Evolutionary conservation across 2,329 filamentous ascomycete species (phyloP), one percentile per base, ranked within the genome.

Genomic region (Ophidiomyces ophidiicola): DNA sequence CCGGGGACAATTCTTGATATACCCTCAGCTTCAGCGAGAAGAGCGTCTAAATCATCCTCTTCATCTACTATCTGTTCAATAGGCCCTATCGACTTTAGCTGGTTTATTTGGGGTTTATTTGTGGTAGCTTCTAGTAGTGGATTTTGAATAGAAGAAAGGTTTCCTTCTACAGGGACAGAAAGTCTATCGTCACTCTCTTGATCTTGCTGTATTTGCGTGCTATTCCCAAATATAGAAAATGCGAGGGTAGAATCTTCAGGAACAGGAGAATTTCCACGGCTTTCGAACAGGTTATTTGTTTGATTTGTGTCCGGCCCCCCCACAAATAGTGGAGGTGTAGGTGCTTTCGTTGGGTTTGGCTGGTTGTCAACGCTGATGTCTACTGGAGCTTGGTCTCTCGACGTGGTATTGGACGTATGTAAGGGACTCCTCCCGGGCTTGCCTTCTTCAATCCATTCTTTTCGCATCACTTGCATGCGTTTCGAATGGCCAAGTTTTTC

Each of bases 401-500:
- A 28, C n/a, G n/a, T 25, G 6, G 1, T 8, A 10, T 25, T 18
- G 2, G 12, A 5, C 7, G 32, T 15, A 17, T 32, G n/a, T 24
- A 8, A 20, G 6, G 8, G n/a, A 6, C n/a, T 26, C 18, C 30
- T 25, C 8, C 21, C 21, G 15, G 30, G 55, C 44, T 63, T 68
- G 40, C 64, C 68, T 56, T 92, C 82, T 41, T 88, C 74, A 48
- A 96, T 88, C 82, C 85, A 93, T 46, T 82, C 77, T 56, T 74
- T 75, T 44, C 88, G 72, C 62, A 80, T 80, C 21, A 75, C 71
- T 47, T 82, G 74, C 56, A 96, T 71, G 10, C 71, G 69, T 55
- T 82, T 87, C 51, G 80, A 84, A 60, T 94, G 90, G 1, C 90
- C 90, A 0, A 85, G 70, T 61, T 93, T 94, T 59, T 98, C 90